Base-by-base conservation (phyloP, 1,284 basidiomycete genomes). In the Ceratobasidium sp. region DNA sequence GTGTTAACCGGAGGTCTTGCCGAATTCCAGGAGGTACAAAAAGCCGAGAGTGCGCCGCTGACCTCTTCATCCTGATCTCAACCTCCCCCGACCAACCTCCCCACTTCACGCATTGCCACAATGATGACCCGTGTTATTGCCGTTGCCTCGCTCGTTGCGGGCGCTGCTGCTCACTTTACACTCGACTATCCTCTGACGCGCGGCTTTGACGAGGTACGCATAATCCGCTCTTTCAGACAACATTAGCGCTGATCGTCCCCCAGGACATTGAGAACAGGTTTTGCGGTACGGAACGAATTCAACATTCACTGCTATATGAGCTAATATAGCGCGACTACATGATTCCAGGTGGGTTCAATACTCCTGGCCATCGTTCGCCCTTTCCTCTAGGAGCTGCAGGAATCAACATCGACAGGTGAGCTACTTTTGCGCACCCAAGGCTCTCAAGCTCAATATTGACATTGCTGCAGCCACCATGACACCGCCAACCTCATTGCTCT, bases 341-440 rank as follows among this genome's bases (percentile, higher is more conserved):
- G n/a, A 6, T 11, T 54, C 10, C 74, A 91, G 90, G 90, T 82
- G 88, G 88, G 0, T 91, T 89, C 80, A 82, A 80, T 4, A 82
- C 82, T 17, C 81, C 84, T 2, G 84, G 85, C 20, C 80, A 82
- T 78, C 88, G 93, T 39, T 89, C 89, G 26, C 82, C 84, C 5
- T 94, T 92, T 84, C 92, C 93, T 5, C 84, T 94, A 37, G 85
- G 81, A 33, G 85, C 85, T 39, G 88, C 88, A 15, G 87, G 88
- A 79, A 85, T 91, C 80, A 84, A 85, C 5, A 81, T 92, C 78
- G 87, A 87, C 81, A 89, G 88, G n/a, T 88, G 90, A 10, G 91
- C 90, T 86, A 88, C 85, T 23, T 82, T 91, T 92, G 63, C 78
- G 82, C 77, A 42, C 78, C 79, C 82, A 11, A 39, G 58, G 45